Base-by-base conservation (phyloP, 192 early-diverging fungal species). In the Backusella sp. region DNA sequence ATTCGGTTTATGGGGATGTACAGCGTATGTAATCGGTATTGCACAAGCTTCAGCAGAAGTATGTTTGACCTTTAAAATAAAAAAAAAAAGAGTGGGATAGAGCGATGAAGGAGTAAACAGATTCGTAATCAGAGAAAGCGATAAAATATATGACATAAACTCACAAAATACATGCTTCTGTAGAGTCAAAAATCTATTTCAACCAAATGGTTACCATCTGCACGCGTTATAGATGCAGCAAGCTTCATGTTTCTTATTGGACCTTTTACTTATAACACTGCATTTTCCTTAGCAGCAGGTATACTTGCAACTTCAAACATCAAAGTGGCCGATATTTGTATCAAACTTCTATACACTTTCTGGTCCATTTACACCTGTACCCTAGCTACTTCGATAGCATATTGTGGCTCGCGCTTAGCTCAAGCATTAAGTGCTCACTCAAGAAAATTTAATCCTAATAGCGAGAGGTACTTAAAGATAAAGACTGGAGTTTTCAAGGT, bases 181-280 rank as follows among this genome's bases (percentile, higher is more conserved):
- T 76, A 80, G 74, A 73, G 70, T 39, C 74, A 80, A 32, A 80
- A 70, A 53, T 41, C 69, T 5, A 69, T 80, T 11, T 26, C 73
- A 17, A 66, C 3, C 3, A 74, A 56, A 35, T 80, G 79, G 79
- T 15, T 80, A 8, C 79, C 79, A 30, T 68, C 73, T n/a, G 53
- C 78, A 17, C 15, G 35, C 12, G n/a, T 67, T n/a, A 70, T 80
- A 39, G 79, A 80, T 53, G 36, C 68, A 59, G 34, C 76, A 32
- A 74, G 79, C 7, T 68, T 73, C n/a, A 19, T 9, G 0, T 49
- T 76, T 39, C 19, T 80, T n/a, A 23, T 80, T 14, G 30, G 32
- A 19, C 79, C 79, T 21, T 71, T 80, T 49, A 32, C 73, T 23
- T 6, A 80, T 30, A 80, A 73, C 26, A 53, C 49, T 23, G 72